phyloP scores from a whole-genome alignment of 148 eudicot genomes.

The Heliamphora exappendiculata region DNA sequence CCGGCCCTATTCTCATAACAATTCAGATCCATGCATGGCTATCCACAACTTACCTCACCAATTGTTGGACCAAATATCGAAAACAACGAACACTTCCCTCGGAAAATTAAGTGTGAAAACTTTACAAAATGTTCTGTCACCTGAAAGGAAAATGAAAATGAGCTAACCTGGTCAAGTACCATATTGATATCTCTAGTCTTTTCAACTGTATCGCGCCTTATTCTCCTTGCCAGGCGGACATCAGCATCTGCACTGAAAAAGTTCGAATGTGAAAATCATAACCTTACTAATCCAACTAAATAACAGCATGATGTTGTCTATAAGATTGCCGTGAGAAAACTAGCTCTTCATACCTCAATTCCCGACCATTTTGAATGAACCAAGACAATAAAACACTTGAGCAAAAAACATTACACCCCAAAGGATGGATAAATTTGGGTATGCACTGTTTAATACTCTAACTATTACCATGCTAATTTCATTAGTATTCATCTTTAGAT shows the following conservation, averaged over 20 bases:
- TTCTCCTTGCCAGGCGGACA: slow-evolving; percentile 89
- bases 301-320: neutral
- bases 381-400: neutral
- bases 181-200: slow-evolving; percentile 70
- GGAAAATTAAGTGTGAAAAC: neutral
- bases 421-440: neutral
- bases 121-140: neutral
- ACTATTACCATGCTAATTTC: too few species aligned
- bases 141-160: neutral
- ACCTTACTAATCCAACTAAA: slow-evolving; percentile 7
- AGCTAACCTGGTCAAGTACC: slow-evolving; percentile 78
- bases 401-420: neutral
- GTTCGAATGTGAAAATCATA: slow-evolving; percentile 32
- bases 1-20: too few species aligned
- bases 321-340: neutral
- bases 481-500: too few species aligned
- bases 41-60: too few species aligned
- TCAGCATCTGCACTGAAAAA: slow-evolving; percentile 84
- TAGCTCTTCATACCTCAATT: neutral
- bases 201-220: slow-evolving; percentile 80
- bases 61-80: neutral
- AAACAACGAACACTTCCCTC: neutral
- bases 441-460: too few species aligned
- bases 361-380: neutral
- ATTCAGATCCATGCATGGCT: too few species aligned